These are phyloP conservation scores for Pseudotsuga menziesii DNA, from an alignment of 75 land plant genomes.

Conservation along the genomic window DNA sequence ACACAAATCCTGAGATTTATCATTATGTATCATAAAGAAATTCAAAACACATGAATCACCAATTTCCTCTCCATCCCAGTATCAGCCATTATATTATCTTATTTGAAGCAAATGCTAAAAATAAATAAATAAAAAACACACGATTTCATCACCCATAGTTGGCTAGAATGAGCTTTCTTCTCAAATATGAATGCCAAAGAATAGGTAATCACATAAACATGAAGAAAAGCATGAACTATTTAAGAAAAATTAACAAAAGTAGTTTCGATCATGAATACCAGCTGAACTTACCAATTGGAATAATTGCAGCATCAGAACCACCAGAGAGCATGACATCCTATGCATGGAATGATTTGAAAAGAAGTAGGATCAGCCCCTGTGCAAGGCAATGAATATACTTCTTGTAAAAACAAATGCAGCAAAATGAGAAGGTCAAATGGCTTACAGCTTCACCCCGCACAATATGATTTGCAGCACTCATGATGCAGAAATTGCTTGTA, in stretches of 20 bases:
- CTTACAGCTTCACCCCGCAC: slow-evolving; percentile 47
- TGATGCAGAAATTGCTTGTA: slow-evolving; percentile 49
- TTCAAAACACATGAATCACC: background rate
- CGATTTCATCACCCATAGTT: background rate
- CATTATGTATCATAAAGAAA: background rate
- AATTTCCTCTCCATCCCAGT: background rate
- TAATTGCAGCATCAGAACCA: slow-evolving; percentile 50
- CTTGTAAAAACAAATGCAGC: background rate
- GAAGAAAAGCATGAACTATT: background rate
- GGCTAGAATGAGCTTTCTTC: background rate
- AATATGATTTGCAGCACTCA: slow-evolving; percentile 44
- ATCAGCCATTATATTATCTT: background rate
- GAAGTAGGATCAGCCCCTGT: background rate
- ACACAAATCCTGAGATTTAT: background rate
- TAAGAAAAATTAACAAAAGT: background rate
- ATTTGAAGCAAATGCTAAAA: background rate
- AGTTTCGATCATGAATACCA: background rate
- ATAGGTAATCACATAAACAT: slow-evolving; percentile 1
- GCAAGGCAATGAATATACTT: background rate
- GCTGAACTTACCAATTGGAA: slow-evolving; percentile 31
- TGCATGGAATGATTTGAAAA: slow-evolving; percentile 1
- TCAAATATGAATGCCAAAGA: background rate
- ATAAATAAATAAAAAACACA: background rate
- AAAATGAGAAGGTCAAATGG: background rate
- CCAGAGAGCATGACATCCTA: slow-evolving; percentile 52